These are phyloP conservation scores for Phytophthora fragariaefolia DNA, from an alignment of 352 stramenopile genomes.

Conservation along the genomic window DNA sequence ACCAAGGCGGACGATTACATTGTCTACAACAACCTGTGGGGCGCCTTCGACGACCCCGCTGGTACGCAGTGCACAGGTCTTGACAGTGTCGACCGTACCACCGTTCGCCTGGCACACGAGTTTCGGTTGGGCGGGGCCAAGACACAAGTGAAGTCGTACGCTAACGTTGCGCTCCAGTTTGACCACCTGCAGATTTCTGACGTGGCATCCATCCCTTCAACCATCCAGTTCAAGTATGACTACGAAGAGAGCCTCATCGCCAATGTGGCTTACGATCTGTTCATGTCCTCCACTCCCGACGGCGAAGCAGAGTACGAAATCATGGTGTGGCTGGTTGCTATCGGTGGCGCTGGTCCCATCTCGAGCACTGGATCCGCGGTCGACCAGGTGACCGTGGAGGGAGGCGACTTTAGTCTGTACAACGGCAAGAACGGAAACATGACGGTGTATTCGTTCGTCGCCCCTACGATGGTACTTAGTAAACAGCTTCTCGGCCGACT, in stretches of 20 bases:
- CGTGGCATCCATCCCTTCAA: constrained; percentile 43
- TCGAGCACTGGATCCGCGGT: constrained; percentile 40
- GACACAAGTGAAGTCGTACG: constrained; percentile 52
- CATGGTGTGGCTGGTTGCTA: constrained; percentile 50
- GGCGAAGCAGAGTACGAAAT: constrained; percentile 48
- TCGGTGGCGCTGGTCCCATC: constrained; percentile 43
- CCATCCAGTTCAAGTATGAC: constrained; percentile 41
- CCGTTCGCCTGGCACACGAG: constrained; percentile 40
- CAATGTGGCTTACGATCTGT: constrained; percentile 48
- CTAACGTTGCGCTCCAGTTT: constrained; percentile 49
- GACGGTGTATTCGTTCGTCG: constrained; percentile 50
- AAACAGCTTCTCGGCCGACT: constrained; percentile 37
- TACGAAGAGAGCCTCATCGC: constrained; percentile 40
- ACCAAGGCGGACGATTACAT: constrained; percentile 42
- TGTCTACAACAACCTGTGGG: constrained; percentile 60
- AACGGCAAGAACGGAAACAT: constrained; percentile 36
- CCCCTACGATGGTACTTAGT: constrained; percentile 22
- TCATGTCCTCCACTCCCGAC: constrained; percentile 38
- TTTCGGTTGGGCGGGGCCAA: constrained; percentile 38
- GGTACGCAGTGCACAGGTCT: constrained; percentile 52
- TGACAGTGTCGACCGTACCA: constrained; percentile 33
- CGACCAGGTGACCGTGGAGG: constrained; percentile 28
- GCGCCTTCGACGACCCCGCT: constrained; percentile 30
- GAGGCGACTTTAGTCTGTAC: constrained; percentile 33
- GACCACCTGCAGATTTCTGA: constrained; percentile 36